Evolutionary conservation across 768 basidiomycete species (phyloP).

Genomic region (Collybia sordida): DNA sequence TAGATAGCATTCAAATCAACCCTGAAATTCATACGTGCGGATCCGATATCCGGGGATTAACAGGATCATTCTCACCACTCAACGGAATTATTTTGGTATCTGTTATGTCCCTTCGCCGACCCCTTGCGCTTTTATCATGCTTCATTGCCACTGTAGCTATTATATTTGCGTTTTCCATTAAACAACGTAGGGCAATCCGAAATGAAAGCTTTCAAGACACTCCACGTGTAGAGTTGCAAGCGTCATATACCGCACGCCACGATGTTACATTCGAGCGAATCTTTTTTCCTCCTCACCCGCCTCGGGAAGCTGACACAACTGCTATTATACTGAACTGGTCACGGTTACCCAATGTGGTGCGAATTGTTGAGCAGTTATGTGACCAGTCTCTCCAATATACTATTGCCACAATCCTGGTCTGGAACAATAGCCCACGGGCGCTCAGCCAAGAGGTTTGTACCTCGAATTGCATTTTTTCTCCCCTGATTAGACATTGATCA

Average conservation of each 20-base stretch:
- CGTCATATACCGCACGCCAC: background rate
- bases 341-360: slow-evolving; percentile 57
- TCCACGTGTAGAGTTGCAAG: background rate
- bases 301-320: slow-evolving; percentile 38
- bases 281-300: background rate
- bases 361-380: slow-evolving; percentile 55
- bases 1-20: background rate
- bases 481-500: background rate
- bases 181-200: background rate
- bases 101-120: background rate
- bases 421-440: slow-evolving; percentile 58
- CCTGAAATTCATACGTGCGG: too few relatives aligned
- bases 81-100: background rate
- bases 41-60: background rate
- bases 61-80: background rate
- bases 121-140: background rate
- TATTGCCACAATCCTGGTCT: slow-evolving; percentile 51
- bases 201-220: background rate
- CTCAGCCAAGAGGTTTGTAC: slow-evolving; percentile 41
- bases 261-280: background rate
- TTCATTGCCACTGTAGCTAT: background rate
- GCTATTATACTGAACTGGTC: slow-evolving; percentile 70
- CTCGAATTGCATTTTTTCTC: background rate
- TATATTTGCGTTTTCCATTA: background rate
- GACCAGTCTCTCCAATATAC: slow-evolving; percentile 40